Evolutionary conservation across 257 asterid species (phyloP), one percentile per base, ranked within the genome.

Genomic region (Petunia secreta): DNA sequence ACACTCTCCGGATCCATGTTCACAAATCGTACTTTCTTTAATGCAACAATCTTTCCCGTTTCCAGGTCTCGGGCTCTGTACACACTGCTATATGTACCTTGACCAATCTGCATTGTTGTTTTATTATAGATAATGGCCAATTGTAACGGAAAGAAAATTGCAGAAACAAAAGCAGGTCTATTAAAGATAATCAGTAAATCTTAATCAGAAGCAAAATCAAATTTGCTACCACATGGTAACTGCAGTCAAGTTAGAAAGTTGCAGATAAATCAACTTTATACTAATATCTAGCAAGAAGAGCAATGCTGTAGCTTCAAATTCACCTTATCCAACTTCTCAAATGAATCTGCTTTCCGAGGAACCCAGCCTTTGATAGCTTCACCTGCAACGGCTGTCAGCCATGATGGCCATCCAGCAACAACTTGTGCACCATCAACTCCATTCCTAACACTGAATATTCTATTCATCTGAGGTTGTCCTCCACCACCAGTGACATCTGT

Each of bases 1-100:
- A 94, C 97, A 79, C 98, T 94, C 82, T 91, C 97, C 83, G 98
- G 98, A 84, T 94, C 98, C 98, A 92, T 89, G 89, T 92, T 94
- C 59, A 87, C 87, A 82, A 94, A 94, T 38, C 97, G 91, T 83
- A 94, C 97, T 86, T 94, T 92, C 85, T 94, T 94, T 80, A 94
- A 75, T 15, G 98, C 98, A 79, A 94, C 98, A 55, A 88, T 77
- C 84, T 91, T 91, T 77, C 91, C 92, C 16, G 93, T 88, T 85
- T 94, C 98, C 80, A 94, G 92, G 84, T 94, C 98, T 80, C 92
- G 92, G 43, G 98, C 97, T 88, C 97, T 87, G 86, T 92, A 94
- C 53, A 94, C 98, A 75, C 97, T 92, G 88, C 98, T 94, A 82
- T 94, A 94, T 76, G 98, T 94, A 79, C 98, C 98, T 89, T 94